Conservation (phyloP, 2,329 filamentous ascomycete genomes). For the Nemania sp. region DNA sequence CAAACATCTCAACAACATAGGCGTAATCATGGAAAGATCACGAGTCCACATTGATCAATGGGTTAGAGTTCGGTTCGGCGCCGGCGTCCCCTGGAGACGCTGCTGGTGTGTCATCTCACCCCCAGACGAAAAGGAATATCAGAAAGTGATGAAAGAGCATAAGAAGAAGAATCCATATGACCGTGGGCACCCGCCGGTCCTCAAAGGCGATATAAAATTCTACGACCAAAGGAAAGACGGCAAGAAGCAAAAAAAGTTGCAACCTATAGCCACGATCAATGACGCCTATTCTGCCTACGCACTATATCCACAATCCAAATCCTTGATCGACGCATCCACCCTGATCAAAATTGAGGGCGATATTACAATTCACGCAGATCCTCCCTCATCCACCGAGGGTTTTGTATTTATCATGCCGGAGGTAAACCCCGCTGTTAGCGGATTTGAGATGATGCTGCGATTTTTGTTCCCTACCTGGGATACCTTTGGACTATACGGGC, state of each 20-base stretch:
- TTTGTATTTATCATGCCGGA: conserved; percentile 99
- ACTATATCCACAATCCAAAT: conserved; percentile 94
- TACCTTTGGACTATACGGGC: conserved; percentile 89
- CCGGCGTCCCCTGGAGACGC: conserved; percentile 93
- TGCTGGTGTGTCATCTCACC: conserved; percentile 97
- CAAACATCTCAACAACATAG: conserved; percentile 89
- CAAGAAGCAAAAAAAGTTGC: conserved; percentile 91
- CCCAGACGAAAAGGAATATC: conserved; percentile 91
- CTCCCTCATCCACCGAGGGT: conserved; percentile 83
- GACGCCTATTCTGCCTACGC: conserved; percentile 94
- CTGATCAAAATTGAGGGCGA: conserved; percentile 92
- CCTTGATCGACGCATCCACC: conserved; percentile 92
- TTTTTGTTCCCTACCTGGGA: conserved; percentile 96
- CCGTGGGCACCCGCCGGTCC: conserved; percentile 70
- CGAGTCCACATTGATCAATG: conserved; percentile 86
- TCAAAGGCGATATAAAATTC: conserved; percentile 94
- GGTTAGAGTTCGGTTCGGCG: conserved; percentile 94
- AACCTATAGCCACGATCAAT: conserved; percentile 90
- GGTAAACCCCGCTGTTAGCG: conserved; percentile 87
- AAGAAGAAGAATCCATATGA: conserved; percentile 89
- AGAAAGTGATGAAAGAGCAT: conserved; percentile 83
- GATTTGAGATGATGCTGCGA: conserved; percentile 94
- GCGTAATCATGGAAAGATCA: conserved; percentile 84
- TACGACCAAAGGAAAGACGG: conserved; percentile 81
- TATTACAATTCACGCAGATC: conserved; percentile 86